phyloP scores from a whole-genome alignment of 768 basidiomycete species.

The Tricholoma sp. region DNA sequence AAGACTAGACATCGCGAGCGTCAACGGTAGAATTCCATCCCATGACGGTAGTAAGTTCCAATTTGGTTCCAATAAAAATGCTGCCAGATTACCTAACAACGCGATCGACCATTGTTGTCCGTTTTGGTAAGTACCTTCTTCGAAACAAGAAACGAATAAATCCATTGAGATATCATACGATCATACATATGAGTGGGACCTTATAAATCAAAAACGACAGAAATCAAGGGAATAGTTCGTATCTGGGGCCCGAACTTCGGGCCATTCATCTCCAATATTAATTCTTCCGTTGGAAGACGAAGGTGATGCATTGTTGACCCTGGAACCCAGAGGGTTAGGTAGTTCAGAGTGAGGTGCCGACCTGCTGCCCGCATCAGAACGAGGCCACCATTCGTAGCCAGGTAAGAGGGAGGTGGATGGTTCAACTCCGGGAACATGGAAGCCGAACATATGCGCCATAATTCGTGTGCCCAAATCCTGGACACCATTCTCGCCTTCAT shows the following conservation, averaged over 20 bases:
- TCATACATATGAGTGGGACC: neutral
- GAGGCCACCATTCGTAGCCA: slow-evolving; percentile 67
- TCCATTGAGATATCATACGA: slow-evolving; percentile 5
- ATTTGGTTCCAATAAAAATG: neutral
- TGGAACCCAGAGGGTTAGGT: slow-evolving; percentile 10
- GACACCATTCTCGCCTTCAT: slow-evolving; percentile 38
- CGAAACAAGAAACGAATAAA: slow-evolving; percentile 1
- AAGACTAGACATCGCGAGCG: slow-evolving; percentile 45
- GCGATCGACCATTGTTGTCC: slow-evolving; percentile 16
- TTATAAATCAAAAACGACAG: slow-evolving; percentile 7
- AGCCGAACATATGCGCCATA: slow-evolving; percentile 69
- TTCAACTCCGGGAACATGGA: slow-evolving; percentile 61
- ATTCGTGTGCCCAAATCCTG: slow-evolving; percentile 61
- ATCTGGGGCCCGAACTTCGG: slow-evolving; percentile 9
- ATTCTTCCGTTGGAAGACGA: slow-evolving; percentile 2
- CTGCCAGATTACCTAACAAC: slow-evolving; percentile 18
- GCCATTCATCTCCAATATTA: slow-evolving; percentile 8
- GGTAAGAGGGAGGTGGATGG: slow-evolving; percentile 51
- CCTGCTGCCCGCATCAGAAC: slow-evolving; percentile 26
- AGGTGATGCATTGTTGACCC: neutral
- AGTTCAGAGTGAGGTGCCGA: slow-evolving; percentile 14
- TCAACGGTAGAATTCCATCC: slow-evolving; percentile 21
- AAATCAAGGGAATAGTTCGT: slow-evolving; percentile 15
- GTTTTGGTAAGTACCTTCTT: slow-evolving; percentile 3
- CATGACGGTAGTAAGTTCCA: slow-evolving; percentile 29